These are phyloP conservation scores for Saturnispora mendoncae DNA, from an alignment of 805 yeast genomes.

Conservation along the genomic window DNA sequence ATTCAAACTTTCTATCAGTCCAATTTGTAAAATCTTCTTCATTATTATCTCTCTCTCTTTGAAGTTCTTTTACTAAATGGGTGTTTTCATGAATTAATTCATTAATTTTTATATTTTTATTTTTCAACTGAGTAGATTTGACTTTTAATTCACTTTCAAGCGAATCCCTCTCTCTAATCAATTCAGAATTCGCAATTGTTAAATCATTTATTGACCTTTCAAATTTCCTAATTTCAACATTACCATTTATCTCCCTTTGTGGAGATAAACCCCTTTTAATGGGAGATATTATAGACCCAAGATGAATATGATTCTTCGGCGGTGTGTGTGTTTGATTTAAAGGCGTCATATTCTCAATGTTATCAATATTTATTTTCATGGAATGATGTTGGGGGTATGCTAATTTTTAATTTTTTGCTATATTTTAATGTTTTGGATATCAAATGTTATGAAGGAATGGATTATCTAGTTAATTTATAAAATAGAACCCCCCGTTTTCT, in stretches of 20 bases:
- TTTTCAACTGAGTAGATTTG: slow-evolving; percentile 24
- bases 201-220: slow-evolving; percentile 27
- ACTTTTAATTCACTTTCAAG: slow-evolving; percentile 27
- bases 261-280: slow-evolving; percentile 1
- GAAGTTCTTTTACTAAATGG: slow-evolving; percentile 19
- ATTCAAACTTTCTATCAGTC: slow-evolving; percentile 20
- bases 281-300: not conserved
- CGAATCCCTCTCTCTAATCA: slow-evolving; percentile 29
- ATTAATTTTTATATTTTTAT: slow-evolving; percentile 21
- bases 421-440: no score
- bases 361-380: slow-evolving; percentile 3
- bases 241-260: slow-evolving; percentile 1
- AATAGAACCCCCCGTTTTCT: no score
- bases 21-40: slow-evolving; percentile 26
- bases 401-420: no score
- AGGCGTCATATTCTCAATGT: slow-evolving; percentile 4
- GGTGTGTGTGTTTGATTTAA: not conserved
- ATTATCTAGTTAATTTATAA: no score
- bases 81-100: slow-evolving; percentile 23
- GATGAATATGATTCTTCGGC: not conserved
- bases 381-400: no score
- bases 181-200: slow-evolving; percentile 23
- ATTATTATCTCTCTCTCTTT: slow-evolving; percentile 24
- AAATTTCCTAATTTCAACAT: slow-evolving; percentile 18
- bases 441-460: no score